Percentiles rank a stretch among this genome's conserved stretches.
phyloP scores from a whole-genome alignment of 2,329 filamentous ascomycete species.

The Fusarium keratoplasticum region DNA sequence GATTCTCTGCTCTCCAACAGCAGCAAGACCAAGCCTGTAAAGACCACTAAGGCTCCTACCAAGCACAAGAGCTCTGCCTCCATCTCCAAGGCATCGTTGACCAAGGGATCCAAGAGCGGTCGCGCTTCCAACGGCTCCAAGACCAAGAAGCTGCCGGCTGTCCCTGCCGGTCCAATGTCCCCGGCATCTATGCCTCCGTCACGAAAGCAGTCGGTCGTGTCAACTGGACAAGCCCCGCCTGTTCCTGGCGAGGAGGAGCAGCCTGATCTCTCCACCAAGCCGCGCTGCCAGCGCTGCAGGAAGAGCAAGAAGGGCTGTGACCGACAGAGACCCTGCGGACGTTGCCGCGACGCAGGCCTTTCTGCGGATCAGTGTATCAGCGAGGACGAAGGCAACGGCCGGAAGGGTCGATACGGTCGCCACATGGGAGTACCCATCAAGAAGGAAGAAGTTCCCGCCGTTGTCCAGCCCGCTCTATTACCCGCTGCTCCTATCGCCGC shows the following conservation, averaged over 20 bases:
- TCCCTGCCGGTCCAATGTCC: slow-evolving; percentile 64
- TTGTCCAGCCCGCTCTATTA: slow-evolving; percentile 54
- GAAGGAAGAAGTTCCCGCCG: slow-evolving; percentile 62
- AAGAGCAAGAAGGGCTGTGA: slow-evolving; percentile 99
- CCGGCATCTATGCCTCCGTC: slow-evolving; percentile 76
- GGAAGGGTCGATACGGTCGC: slow-evolving; percentile 89
- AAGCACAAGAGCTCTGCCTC: slow-evolving; percentile 56
- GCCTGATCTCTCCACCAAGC: slow-evolving; percentile 93
- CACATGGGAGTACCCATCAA: slow-evolving; percentile 76
- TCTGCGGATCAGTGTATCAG: slow-evolving; percentile 94
- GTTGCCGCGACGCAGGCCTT: slow-evolving; percentile 96
- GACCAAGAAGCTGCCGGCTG: slow-evolving; percentile 62
- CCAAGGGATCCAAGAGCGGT: slow-evolving; percentile 58
- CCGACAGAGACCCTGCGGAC: slow-evolving; percentile 91
- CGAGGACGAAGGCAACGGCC: slow-evolving; percentile 96
- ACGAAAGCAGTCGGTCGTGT: slow-evolving; percentile 80
- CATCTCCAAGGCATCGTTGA: slow-evolving; percentile 46
- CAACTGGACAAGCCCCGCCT: slow-evolving; percentile 59
- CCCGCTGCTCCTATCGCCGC: slow-evolving; percentile 59
- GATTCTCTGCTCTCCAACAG: slow-evolving; percentile 51
- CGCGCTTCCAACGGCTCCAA: slow-evolving; percentile 57
- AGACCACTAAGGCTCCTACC: slow-evolving; percentile 52
- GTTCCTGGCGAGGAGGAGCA: slow-evolving; percentile 84
- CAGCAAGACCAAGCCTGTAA: slow-evolving; percentile 55
- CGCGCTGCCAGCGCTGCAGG: slow-evolving; percentile 95